Conservation (phyloP, 495 filamentous ascomycete genomes). For the Aspergillus conjunctus region DNA sequence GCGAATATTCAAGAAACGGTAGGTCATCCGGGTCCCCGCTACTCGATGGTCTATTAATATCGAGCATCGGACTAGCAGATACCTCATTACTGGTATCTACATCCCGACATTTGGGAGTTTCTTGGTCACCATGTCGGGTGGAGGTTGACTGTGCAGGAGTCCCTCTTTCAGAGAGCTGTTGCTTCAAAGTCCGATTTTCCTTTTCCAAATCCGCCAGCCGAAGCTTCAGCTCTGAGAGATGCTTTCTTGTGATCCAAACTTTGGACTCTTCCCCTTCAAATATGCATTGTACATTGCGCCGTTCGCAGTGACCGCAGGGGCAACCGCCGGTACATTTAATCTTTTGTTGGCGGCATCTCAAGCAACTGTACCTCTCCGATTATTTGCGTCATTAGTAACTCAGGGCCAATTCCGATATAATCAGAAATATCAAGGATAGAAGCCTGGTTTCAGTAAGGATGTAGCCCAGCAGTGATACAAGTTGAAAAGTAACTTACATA, state of each 20-base stretch:
- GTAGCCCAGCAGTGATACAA: not conserved
- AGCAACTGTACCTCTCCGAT: constrained; percentile 29
- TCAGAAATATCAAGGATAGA: not conserved
- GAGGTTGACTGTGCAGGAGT: not conserved
- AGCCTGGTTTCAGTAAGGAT: not conserved
- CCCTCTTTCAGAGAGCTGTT: not conserved
- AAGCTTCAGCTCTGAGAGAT: constrained; percentile 14
- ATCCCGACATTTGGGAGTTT: not conserved
- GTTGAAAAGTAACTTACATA: not conserved
- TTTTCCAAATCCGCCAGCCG: not conserved
- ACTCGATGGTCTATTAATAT: not conserved
- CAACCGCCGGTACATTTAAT: constrained; percentile 47
- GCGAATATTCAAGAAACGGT: not conserved
- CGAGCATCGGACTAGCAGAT: not conserved
- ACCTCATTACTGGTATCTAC: not conserved
- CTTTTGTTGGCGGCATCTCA: constrained; percentile 48
- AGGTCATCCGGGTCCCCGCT: not conserved
- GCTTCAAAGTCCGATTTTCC: constrained; percentile 2
- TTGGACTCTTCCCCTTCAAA: constrained; percentile 47
- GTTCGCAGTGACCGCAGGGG: constrained; percentile 45
- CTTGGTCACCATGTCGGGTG: not conserved
- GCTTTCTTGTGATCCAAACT: constrained; percentile 43
- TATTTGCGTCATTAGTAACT: not conserved
- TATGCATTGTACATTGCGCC: constrained; percentile 42
- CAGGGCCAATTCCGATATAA: no score